Conservation (phyloP, 176 grass and related monocot species). For the Musa acuminata region DNA sequence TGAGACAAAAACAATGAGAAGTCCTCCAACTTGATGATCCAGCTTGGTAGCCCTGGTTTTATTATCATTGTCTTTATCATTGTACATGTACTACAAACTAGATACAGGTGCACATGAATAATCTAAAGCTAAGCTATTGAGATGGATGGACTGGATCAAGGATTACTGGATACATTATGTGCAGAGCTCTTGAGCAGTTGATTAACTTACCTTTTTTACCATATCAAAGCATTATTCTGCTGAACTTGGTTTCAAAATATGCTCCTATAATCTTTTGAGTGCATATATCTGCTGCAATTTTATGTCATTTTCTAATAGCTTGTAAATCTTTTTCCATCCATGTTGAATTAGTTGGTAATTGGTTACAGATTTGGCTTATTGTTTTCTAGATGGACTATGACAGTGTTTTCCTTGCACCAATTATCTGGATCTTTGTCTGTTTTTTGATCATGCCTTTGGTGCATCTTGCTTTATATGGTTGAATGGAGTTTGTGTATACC, state of each 20-base stretch:
- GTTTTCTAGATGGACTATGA: background rate
- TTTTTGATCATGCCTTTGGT: background rate
- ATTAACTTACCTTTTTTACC: background rate
- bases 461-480: too few species aligned
- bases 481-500: background rate
- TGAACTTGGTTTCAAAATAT: background rate
- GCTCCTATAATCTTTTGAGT: background rate
- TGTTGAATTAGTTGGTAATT: background rate
- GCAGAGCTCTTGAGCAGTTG: background rate
- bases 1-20: background rate
- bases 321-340: background rate
- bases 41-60: background rate
- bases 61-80: background rate
- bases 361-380: background rate
- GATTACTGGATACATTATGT: background rate
- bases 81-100: background rate
- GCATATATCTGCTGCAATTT: too few species aligned
- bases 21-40: background rate
- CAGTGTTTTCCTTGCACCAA: background rate
- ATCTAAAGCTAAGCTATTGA: background rate
- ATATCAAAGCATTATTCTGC: background rate
- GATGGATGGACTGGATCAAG: background rate
- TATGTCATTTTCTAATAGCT: too few species aligned
- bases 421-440: background rate
- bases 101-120: background rate